Evolutionary conservation across 2,329 filamentous ascomycete species (phyloP), one percentile per base, ranked within the genome.

Genomic region (Thermothelomyces thermophilus): DNA sequence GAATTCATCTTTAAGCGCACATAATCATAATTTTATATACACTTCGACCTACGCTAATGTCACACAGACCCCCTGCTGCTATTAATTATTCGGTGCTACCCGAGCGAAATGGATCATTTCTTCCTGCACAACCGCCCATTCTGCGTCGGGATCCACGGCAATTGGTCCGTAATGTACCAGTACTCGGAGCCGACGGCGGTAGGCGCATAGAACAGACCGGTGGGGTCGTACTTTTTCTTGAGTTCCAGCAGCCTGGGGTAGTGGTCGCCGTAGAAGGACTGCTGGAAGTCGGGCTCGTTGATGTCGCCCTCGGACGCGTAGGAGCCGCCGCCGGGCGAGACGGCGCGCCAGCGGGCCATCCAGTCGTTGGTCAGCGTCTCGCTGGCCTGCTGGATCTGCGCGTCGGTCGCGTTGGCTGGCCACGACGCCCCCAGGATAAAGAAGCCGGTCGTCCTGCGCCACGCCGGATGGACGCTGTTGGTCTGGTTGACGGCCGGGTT

Each of bases 391-490:
- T 57, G 50, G 14, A 58, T 57, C 46, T 57, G 48, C 3, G 52
- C 54, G 17, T 48, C 20, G 30, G 46, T 41, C 5, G 50, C 35
- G 26, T 30, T 41, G 37, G 43, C 10, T 45, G 46, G 19, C 52
- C 55, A 63, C 52, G 63, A 4, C 1, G 58, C 51, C 3, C 53
- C 63, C 16, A 66, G 59, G 50, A 71, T 68, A 22, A 62, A 65
- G 56, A 67, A 70, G 50, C 70, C 59, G 1, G 63, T 62, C 1
- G 70, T 65, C 10, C 66, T 63, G 34, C 75, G 67, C 74, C 74
- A 79, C 0, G 73, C 74, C 2, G 74, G 73, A 57, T 74, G 73
- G 35, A 75, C 66, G 11, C 70, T 66, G 30, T 70, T 75, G 48
- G 67, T 64, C 1, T 67, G 66, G 48, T 69, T 60, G 28, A 39